Base-by-base conservation (phyloP, 108 stramenopile species). In the Nitzschia sp. region DNA sequence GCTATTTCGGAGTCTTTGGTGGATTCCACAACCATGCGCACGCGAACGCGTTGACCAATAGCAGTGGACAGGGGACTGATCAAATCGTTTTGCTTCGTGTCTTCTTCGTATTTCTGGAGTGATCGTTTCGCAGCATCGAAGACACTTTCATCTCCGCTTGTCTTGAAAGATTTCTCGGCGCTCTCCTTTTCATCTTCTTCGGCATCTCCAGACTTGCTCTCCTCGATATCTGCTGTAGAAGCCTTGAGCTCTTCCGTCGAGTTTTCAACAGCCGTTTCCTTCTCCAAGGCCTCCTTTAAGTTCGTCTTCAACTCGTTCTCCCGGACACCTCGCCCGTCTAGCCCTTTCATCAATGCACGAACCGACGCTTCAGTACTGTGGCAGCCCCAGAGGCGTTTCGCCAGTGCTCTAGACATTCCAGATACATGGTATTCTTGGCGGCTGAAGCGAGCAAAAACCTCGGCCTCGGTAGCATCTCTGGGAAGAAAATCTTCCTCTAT, bases 381-480 rank as follows among this genome's bases (percentile, higher is more conserved):
- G 46, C 93, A 90, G 33, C 87, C 90, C 88, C 90, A 90, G 41
- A 83, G 60, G 23, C 80, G 83, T 53, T 53, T 82, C 2, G 77
- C 79, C n/a, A 91, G 78, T 17, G 82, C 69, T 11, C 80, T 58
- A 2, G 58, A 47, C 21, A 66, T 50, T 26, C 88, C 87, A 53
- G 87, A 77, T 28, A 72, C 68, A 54, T 94, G 90, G 58, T 88
- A 91, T 59, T 94, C 93, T 66, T 84, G 79, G 25, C 90, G 61
- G 50, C 78, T 64, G 45, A 94, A 91, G 1, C 33, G 54, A n/a
- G 72, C 64, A 52, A 88, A 90, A 29, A 61, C 45, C 1, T 73
- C 71, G 8, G 75, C 71, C 38, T 82, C 69, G 31, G 38, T 55
- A 9, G 50, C 46, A 52, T 83, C 75, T 52, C 72, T 66, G 13